Percentiles rank a stretch among this genome's conserved stretches.
Evolutionary conservation across 129 eudicot genomes (phyloP).

Genomic region (Oenanthe sinensis): DNA sequence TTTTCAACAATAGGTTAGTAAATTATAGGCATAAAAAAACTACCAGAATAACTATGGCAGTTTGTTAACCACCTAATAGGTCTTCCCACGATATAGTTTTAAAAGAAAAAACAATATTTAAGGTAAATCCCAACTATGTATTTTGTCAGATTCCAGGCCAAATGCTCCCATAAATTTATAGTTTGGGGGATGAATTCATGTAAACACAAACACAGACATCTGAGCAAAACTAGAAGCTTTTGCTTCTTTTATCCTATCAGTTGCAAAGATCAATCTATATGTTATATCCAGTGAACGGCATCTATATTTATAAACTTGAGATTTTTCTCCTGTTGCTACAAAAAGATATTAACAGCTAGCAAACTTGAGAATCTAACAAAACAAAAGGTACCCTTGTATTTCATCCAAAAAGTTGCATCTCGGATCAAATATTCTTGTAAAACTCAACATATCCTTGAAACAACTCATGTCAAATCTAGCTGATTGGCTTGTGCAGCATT

Average conservation of each 20-base stretch:
- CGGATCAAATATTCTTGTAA: background rate
- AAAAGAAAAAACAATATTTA: no score
- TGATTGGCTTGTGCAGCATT: constrained; percentile 49
- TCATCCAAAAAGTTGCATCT: background rate
- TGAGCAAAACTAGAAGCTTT: background rate
- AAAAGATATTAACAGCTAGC: constrained; percentile 13
- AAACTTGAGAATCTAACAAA: constrained; percentile 4
- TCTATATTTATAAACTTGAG: background rate
- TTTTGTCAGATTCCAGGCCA: no score
- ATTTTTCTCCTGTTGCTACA: constrained; percentile 11
- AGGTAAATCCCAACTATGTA: no score
- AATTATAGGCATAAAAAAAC: no score
- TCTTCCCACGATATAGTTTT: no score
- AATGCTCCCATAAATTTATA: no score
- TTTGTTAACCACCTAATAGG: no score
- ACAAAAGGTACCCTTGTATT: background rate
- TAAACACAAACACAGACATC: background rate
- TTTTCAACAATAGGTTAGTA: no score
- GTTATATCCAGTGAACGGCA: background rate
- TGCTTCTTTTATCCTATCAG: background rate
- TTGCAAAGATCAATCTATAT: background rate
- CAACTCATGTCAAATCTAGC: constrained; percentile 20
- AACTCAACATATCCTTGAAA: background rate
- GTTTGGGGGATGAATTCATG: background rate
- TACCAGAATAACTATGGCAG: no score